Conservation (phyloP, 1,284 basidiomycete species). For the Melampsora medusae region DNA sequence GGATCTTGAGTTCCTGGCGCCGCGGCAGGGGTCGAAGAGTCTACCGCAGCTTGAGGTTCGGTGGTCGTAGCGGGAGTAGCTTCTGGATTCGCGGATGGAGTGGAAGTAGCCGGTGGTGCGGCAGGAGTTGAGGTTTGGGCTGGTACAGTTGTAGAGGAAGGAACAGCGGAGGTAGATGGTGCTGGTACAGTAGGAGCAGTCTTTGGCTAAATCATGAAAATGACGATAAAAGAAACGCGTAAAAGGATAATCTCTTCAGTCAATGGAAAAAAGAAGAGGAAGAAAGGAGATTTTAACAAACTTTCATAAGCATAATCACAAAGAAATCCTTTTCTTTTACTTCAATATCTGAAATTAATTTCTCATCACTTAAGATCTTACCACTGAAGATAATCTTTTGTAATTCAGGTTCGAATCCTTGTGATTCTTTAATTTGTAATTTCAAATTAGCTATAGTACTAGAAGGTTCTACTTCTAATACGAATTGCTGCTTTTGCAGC, state of each 20-base stretch:
- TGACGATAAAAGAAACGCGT: conserved; percentile 54
- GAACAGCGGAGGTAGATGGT: conserved; percentile 40
- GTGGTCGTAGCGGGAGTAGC: conserved; percentile 50
- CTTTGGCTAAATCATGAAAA: conserved; percentile 53
- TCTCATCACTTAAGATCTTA: conserved; percentile 88
- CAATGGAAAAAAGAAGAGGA: conserved; percentile 50
- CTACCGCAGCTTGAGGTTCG: conserved; percentile 47
- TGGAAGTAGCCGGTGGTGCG: conserved; percentile 47
- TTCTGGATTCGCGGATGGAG: conserved; percentile 45
- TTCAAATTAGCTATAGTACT: conserved; percentile 69
- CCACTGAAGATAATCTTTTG: conserved; percentile 98
- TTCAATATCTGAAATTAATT: conserved; percentile 79
- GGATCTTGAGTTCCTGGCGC: conserved; percentile 17
- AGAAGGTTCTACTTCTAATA: conserved; percentile 36
- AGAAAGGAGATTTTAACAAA: conserved; percentile 54
- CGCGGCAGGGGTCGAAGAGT: background rate
- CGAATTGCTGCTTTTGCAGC: conserved; percentile 43
- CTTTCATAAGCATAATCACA: conserved; percentile 97
- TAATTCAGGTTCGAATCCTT: conserved; percentile 63
- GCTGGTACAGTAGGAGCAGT: conserved; percentile 44
- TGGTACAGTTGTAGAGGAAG: conserved; percentile 47
- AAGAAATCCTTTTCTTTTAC: conserved; percentile 99
- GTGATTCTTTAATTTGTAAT: conserved; percentile 73
- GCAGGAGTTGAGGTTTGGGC: conserved; percentile 48
- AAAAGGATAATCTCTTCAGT: conserved; percentile 51